Percentiles rank a stretch among this genome's conserved stretches.
These are phyloP conservation scores for Ananas comosus DNA, from an alignment of 176 grass and related monocot species.

Conservation along the genomic window DNA sequence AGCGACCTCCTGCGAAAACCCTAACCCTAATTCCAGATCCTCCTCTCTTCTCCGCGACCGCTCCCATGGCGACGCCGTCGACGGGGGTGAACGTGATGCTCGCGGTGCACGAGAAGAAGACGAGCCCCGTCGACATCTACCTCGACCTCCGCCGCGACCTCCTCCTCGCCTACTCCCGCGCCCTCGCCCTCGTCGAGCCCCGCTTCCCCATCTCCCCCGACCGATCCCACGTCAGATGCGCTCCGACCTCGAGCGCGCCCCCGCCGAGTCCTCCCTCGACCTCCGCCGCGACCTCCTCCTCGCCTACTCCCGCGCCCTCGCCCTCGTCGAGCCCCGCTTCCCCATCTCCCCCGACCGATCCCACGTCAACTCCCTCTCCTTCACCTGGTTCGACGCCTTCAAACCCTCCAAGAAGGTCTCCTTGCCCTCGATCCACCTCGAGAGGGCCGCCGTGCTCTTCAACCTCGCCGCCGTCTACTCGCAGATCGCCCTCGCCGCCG, in stretches of 20 bases:
- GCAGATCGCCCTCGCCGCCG: constrained; percentile 77
- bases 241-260: constrained; percentile 43
- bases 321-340: constrained; percentile 85
- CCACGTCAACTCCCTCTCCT: constrained; percentile 72
- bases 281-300: constrained; percentile 69
- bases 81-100: constrained; percentile 74
- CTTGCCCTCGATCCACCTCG: constrained; percentile 63
- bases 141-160: constrained; percentile 71
- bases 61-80: constrained; percentile 27
- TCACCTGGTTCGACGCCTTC: constrained; percentile 96
- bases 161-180: constrained; percentile 65
- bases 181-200: constrained; percentile 71
- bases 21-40: constrained; percentile 10
- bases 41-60: constrained; percentile 13
- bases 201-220: constrained; percentile 81
- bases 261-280: constrained; percentile 47
- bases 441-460: constrained; percentile 77
- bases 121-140: constrained; percentile 58
- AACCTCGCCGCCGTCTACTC: constrained; percentile 80
- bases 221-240: constrained; percentile 78
- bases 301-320: constrained; percentile 66
- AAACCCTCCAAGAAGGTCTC: constrained; percentile 60
- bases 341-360: constrained; percentile 65
- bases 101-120: constrained; percentile 96
- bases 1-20: neutral